Evolutionary conservation across 2,329 filamentous ascomycete genomes (phyloP), one percentile per base, ranked within the genome.

Genomic region (Calycina marina): DNA sequence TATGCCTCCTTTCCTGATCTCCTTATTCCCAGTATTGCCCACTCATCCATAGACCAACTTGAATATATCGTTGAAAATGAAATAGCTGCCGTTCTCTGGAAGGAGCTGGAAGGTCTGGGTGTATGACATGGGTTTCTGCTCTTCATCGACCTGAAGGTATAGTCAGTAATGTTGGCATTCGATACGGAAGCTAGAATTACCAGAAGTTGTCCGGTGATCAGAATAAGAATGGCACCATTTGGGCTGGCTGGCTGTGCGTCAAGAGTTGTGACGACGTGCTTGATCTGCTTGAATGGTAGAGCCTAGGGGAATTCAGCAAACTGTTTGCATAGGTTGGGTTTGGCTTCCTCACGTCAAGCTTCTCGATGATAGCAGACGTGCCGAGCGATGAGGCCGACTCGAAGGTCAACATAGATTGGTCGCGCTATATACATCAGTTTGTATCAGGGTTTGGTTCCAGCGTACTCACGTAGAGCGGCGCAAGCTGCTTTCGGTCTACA

Each of bases 1-100:
- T n/a, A 22, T 22, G n/a, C n/a, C 20, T 22, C 20, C 8, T 12
- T 20, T 2, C 18, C 12, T 20, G 28, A 13, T n/a, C 30, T 14
- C 26, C 25, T 18, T 9, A 18, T 22, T 16, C 27, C n/a, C n/a
- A n/a, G n/a, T n/a, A n/a, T n/a, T n/a, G 6, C 14, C 25, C 14
- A 10, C 26, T 42, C 32, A 50, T 39, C 46, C 65, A 59, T 81
- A 88, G 47, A 93, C 71, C 40, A 96, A 72, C 61, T 82, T 82
- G 75, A 96, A 96, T 56, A 96, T 62, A 58, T 96, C 88, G 67
- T 96, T 94, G 64, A 77, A 77, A 55, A 96, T 80, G 57, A 72
- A 94, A 65, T 79, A 93, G 60, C 67, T 74, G 47, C 74, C 77
- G 16, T 59, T 59, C 34, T 84, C 78, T 39, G 73, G 76, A 44